Evolutionary conservation across 371 early-diverging fungal species (phyloP).

Genomic region (Mucor plumbeus): DNA sequence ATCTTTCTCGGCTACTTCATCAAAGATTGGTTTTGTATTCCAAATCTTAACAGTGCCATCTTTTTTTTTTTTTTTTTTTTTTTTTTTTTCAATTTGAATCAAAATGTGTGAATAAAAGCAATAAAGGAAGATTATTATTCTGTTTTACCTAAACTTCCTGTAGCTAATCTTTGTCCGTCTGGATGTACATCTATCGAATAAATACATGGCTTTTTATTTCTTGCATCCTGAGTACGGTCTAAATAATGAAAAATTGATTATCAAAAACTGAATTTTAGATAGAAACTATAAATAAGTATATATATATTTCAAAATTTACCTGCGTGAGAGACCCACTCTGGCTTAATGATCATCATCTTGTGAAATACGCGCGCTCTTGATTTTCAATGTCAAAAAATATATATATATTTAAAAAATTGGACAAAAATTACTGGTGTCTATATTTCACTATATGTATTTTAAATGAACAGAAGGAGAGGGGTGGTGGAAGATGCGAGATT

Average conservation of each 20-base stretch:
- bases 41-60: conserved; percentile 87
- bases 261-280: neutral
- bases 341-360: conserved; percentile 41
- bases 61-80: too few relatives aligned
- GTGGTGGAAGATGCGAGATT: neutral
- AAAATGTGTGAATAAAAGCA: too few relatives aligned
- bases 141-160: conserved; percentile 79
- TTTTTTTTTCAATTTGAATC: neutral
- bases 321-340: conserved; percentile 45
- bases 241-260: neutral
- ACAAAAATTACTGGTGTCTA: neutral
- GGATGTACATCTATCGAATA: conserved; percentile 91
- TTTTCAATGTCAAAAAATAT: neutral
- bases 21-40: conserved; percentile 74
- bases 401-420: neutral
- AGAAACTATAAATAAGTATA: too few relatives aligned
- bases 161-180: conserved; percentile 81
- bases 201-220: conserved; percentile 70
- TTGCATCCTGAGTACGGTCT: conserved; percentile 23
- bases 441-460: neutral
- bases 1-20: conserved; percentile 57
- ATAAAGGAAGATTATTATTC: too few relatives aligned
- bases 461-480: conserved; percentile 1
- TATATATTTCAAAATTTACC: conserved; percentile 6
- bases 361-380: conserved; percentile 7